A percentile compares a stretch with the other conserved stretches of the same genome.
Evolutionary conservation across 768 basidiomycete genomes (phyloP).

Genomic region (Calocybe indica): DNA sequence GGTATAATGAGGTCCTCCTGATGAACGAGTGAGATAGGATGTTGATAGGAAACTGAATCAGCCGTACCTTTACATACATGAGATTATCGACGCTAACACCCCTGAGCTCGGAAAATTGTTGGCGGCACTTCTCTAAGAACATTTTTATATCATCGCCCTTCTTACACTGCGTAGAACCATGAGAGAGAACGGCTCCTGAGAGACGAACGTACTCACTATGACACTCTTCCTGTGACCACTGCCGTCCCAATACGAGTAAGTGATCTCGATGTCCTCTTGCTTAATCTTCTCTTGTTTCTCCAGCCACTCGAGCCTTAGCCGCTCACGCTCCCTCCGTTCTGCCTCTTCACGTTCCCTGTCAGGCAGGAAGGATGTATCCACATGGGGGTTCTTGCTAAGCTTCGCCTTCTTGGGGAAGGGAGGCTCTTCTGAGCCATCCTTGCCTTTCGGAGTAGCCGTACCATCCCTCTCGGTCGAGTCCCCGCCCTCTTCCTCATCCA

Average conservation of each 20-base stretch:
- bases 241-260: constrained; percentile 98
- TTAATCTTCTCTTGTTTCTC: constrained; percentile 58
- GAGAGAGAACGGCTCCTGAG: not conserved
- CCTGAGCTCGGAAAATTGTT: constrained; percentile 89
- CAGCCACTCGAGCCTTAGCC: constrained; percentile 89
- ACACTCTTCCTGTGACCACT: constrained; percentile 94
- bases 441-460: constrained; percentile 27
- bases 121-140: constrained; percentile 90
- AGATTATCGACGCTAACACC: constrained; percentile 91
- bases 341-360: constrained; percentile 96
- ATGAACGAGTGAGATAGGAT: not conserved
- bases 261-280: constrained; percentile 78
- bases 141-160: constrained; percentile 86
- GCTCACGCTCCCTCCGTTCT: constrained; percentile 84
- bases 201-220: constrained; percentile 46
- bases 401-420: constrained; percentile 65
- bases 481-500: constrained; percentile 73
- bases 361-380: constrained; percentile 97
- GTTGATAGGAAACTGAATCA: not conserved
- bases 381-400: constrained; percentile 91
- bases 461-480: constrained; percentile 24
- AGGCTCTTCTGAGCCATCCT: constrained; percentile 35
- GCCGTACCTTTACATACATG: constrained; percentile 92
- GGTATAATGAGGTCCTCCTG: constrained; percentile 98
- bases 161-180: constrained; percentile 64